Evolutionary conservation across 495 filamentous ascomycete genomes (phyloP), one percentile per base, ranked within the genome.

Genomic region (Penicillium silybi): DNA sequence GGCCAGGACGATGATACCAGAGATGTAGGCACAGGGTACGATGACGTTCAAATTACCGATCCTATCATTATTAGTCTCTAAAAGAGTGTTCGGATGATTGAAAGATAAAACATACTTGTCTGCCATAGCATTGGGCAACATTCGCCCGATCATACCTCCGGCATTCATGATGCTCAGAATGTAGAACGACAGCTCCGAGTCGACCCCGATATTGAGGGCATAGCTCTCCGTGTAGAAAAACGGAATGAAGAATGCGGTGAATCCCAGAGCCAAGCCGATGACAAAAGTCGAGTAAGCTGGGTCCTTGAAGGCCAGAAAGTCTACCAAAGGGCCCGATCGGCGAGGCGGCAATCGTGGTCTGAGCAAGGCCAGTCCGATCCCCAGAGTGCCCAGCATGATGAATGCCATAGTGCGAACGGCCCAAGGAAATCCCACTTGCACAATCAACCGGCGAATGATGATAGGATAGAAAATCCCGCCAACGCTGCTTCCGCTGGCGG

Each of bases 371-470:
- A 32, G 6, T 6, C 27, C 11, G 27, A 32, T 11, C 6, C 6
- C 27, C 11, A 32, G 27, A 6, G 27, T 32, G 27, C 6, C 27
- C 11, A 32, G 27, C 27, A 11, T 6, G 6, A 32, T 32, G 41
- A 62, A 57, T 9, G 40, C 59, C 18, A 62, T 53, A 15, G 52
- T 46, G 0, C 56, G 53, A n/a, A 48, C 37, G 1, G 57, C 37
- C 56, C 60, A 63, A 6, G 27, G 40, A 43, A 63, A 60, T 10
- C 57, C 60, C 2, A 63, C 35, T 6, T n/a, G 20, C 2, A 46
- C 40, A 20, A 44, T 38, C 5, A 57, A 16, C 7, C 41, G 52
- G 2, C 27, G 26, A 34, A 50, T 25, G 35, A 50, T 41, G 13
- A 48, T 43, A 2, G 22, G 17, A 13, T 43, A 23, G 22, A 32